A percentile compares a stretch with the other conserved stretches of the same genome.
These are phyloP conservation scores for Ricinus communis DNA, from an alignment of 345 rosid genomes.

Conservation along the genomic window DNA sequence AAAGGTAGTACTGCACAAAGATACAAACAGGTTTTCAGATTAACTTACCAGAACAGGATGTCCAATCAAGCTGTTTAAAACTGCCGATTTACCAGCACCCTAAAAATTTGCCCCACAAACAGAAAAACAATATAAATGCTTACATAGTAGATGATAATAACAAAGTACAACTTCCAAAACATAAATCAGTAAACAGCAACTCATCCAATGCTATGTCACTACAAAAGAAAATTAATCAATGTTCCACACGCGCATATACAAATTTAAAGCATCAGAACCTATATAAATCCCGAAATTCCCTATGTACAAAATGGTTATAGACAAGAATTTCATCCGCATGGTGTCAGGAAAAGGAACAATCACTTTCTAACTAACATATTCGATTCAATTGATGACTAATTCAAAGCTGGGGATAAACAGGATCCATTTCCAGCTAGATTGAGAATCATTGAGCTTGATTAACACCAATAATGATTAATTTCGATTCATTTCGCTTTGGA, in stretches of 20 bases:
- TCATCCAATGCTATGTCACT: too few species aligned
- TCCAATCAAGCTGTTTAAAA: constrained; percentile 87
- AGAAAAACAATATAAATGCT: background rate
- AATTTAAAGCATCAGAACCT: background rate
- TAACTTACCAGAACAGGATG: constrained; percentile 90
- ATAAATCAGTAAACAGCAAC: background rate
- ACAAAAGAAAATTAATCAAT: too few species aligned
- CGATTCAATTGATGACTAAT: too few species aligned
- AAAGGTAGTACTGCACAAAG: background rate
- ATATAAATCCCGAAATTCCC: background rate
- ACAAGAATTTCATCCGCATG: background rate
- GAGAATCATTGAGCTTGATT: too few species aligned
- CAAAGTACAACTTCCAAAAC: background rate
- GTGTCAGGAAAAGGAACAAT: background rate
- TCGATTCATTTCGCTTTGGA: too few species aligned
- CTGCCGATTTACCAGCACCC: constrained; percentile 99
- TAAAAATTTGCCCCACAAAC: constrained; percentile 28
- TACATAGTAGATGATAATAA: too few species aligned
- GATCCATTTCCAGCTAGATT: background rate
- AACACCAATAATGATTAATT: too few species aligned
- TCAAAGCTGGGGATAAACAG: background rate
- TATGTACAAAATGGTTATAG: background rate
- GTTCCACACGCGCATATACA: background rate
- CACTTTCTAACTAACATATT: background rate
- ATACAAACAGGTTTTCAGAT: background rate